Evolutionary conservation across 495 filamentous ascomycete species (phyloP), one percentile per base, ranked within the genome.

Genomic region (Entonaema liquescens): DNA sequence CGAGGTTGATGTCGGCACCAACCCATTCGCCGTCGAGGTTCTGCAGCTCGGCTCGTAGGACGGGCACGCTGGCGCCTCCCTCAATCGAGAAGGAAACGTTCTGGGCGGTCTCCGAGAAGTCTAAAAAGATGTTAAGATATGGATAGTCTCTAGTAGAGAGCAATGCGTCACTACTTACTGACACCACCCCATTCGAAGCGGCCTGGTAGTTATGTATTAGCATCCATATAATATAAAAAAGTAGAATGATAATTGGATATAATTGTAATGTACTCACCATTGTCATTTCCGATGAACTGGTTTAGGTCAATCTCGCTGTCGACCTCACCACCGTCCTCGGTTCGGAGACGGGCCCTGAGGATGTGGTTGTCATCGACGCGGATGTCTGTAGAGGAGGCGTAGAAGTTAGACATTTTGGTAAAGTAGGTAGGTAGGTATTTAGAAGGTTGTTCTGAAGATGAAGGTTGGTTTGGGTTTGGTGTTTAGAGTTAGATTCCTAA

Each of bases 1-100:
- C 53, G 26, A 56, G 53, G 53, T 56, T 56, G 29, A 56, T 8
- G 53, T 56, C 53, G 53, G 53, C 53, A 9, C 28, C 29, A 17
- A 56, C 28, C n/a, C 28, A 56, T 3, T 56, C 53, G 53, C 53
- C 53, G 53, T 56, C 29, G 25, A 56, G 29, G 17, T 35, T 56
- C 53, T 56, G 53, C n/a, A 56, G 53, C 26, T 29, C 25, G 53
- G 53, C 53, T 56, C 53, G 26, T 21, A 56, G 53, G 29, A 56
- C 53, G 12, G 53, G 53, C 17, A 56, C 53, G 53, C 29, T 56
- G 17, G 13, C 53, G 0, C 53, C 53, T 23, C 53, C 53, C 29
- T 56, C 53, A 17, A 56, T 56, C 29, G 29, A 12, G 53, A 56
- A 56, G 53, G 53, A 56, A 17, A 56, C 5, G 29, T 56, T 11